These are phyloP conservation scores for Alloascoidea africana DNA, from an alignment of 805 yeast species.

Conservation along the genomic window DNA sequence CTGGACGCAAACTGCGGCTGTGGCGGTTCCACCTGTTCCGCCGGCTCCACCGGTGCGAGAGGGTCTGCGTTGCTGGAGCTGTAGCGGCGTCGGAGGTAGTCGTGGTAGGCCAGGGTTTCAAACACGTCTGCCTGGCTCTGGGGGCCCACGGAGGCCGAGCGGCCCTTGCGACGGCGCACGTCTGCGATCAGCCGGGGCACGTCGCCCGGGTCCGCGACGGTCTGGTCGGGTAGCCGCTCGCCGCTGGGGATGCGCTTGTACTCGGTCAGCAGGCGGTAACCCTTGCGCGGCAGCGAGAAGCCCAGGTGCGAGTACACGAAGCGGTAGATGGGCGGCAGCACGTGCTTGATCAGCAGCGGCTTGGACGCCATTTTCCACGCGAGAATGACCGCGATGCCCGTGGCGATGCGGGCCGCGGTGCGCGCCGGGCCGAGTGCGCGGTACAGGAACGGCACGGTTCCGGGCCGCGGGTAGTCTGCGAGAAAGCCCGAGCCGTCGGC, in stretches of 20 bases:
- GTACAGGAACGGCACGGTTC: conserved; percentile 26
- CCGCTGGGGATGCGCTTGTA: conserved; percentile 17
- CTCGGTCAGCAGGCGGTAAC: conserved; percentile 20
- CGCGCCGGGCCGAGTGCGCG: conserved; percentile 26
- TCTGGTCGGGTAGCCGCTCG: conserved; percentile 17
- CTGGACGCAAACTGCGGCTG: conserved; percentile 3
- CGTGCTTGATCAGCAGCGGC: conserved; percentile 37
- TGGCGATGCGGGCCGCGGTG: conserved; percentile 28
- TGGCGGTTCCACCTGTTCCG: conserved; percentile 1
- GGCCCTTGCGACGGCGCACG: conserved; percentile 12
- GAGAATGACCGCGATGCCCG: conserved; percentile 51
- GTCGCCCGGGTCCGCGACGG: conserved; percentile 16
- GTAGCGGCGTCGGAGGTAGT: conserved; percentile 11
- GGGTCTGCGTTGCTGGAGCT: neutral
- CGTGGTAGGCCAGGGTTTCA: conserved; percentile 19
- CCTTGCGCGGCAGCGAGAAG: conserved; percentile 22
- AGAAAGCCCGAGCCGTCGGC: conserved; percentile 14
- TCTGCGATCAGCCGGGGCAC: conserved; percentile 15
- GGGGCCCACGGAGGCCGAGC: conserved; percentile 24
- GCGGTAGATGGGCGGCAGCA: conserved; percentile 47
- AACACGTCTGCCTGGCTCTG: conserved; percentile 25
- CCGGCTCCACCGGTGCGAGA: too few relatives aligned
- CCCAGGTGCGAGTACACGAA: conserved; percentile 18
- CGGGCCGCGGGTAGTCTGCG: conserved; percentile 14
- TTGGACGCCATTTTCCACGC: conserved; percentile 67